These are phyloP conservation scores for Choiromyces venosus DNA, from an alignment of 495 filamentous ascomycete species.

Conservation along the genomic window DNA sequence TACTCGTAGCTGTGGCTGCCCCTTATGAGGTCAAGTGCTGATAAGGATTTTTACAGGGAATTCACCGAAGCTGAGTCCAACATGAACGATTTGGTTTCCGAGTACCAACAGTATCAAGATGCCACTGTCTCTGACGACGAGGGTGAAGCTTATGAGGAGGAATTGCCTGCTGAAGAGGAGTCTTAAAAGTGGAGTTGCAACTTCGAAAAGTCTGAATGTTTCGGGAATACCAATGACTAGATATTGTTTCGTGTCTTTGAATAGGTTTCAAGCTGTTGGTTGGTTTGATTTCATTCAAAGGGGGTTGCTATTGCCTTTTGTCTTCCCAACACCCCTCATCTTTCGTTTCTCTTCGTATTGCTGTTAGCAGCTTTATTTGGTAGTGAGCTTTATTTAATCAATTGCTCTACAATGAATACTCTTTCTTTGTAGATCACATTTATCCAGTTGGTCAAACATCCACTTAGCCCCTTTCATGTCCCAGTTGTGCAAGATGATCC, in stretches of 20 bases:
- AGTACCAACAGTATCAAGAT: slow-evolving; percentile 99
- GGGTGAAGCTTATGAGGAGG: slow-evolving; percentile 59
- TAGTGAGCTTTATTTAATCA: background rate
- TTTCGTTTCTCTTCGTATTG: background rate
- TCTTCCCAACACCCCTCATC: background rate
- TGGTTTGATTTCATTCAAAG: background rate
- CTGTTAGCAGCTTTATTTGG: background rate
- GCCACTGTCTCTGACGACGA: slow-evolving; percentile 73
- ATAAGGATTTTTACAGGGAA: slow-evolving; percentile 49
- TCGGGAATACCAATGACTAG: background rate
- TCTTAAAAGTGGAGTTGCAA: slow-evolving; percentile 33
- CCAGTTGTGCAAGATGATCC: background rate
- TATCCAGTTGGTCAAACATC: background rate
- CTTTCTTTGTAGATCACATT: background rate
- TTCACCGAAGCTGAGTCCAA: slow-evolving; percentile 99
- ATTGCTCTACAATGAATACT: background rate
- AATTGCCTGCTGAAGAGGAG: slow-evolving; percentile 52
- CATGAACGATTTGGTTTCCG: slow-evolving; percentile 99
- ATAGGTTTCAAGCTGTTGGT: background rate
- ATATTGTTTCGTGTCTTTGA: background rate
- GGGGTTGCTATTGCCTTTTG: background rate
- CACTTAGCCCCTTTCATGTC: background rate
- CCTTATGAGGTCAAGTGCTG: slow-evolving; percentile 7
- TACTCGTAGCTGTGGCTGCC: no score
- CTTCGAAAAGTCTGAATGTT: background rate